Percentiles rank a stretch among this genome's conserved stretches.
Conservation (phyloP, 257 asterid species). For the Nicotiana attenuata region DNA sequence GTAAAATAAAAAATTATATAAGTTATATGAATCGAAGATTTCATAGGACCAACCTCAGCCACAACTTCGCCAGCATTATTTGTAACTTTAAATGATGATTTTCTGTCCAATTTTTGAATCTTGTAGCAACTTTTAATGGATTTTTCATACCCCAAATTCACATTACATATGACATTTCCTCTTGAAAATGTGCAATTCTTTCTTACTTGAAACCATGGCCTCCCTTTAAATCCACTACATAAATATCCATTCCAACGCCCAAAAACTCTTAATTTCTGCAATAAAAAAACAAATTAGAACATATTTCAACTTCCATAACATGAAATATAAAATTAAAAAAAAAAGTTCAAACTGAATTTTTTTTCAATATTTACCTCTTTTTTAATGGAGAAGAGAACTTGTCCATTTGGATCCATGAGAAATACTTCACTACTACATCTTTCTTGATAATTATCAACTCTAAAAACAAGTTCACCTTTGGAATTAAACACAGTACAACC, state of each 20-base stretch:
- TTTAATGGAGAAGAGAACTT: slow-evolving; percentile 55
- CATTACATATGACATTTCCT: slow-evolving; percentile 28
- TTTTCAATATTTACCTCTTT: slow-evolving; percentile 41
- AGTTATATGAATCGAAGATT: neutral
- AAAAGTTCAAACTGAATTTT: neutral
- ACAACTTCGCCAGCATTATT: slow-evolving; percentile 40
- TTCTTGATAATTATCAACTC: slow-evolving; percentile 74
- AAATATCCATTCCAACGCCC: slow-evolving; percentile 46
- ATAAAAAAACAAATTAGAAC: neutral
- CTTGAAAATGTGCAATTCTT: slow-evolving; percentile 32
- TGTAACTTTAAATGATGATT: slow-evolving; percentile 40
- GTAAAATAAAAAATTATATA: too few species aligned
- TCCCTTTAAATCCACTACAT: slow-evolving; percentile 35
- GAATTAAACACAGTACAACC: slow-evolving; percentile 76
- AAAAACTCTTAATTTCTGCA: slow-evolving; percentile 43
- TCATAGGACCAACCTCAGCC: slow-evolving; percentile 46
- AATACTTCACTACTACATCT: slow-evolving; percentile 44
- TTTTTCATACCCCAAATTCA: slow-evolving; percentile 26
- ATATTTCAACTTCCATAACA: neutral
- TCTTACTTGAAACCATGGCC: slow-evolving; percentile 47
- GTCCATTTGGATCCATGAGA: slow-evolving; percentile 67
- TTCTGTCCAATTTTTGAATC: slow-evolving; percentile 41
- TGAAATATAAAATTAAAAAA: neutral
- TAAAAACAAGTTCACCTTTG: slow-evolving; percentile 53
- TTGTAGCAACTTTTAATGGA: slow-evolving; percentile 23